Base-by-base conservation (phyloP, 352 stramenopile species). In the Halophytophthora batemanensis region DNA sequence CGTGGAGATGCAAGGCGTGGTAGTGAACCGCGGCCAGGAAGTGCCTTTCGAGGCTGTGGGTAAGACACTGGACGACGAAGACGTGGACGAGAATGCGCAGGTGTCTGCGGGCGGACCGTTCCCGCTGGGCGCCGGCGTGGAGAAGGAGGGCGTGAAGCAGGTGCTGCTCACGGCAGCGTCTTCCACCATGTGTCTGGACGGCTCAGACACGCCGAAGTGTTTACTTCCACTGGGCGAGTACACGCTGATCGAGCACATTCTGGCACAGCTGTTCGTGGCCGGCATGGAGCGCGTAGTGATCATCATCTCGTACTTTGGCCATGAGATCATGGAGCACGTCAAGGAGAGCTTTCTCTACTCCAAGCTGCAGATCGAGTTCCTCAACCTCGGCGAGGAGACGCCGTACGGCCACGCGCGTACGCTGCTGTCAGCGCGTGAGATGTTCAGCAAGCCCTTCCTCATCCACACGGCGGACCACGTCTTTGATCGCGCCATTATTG, bases 391-490 rank as follows among this genome's bases (percentile, higher is more conserved):
- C 33, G 75, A 90, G 46, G 75, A 88, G 50, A 88, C 80, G 46
- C 67, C 69, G 14, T 87, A 90, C 48, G 77, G 78, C 29, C 75
- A 91, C 56, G 74, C 83, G 49, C 77, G 81, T 25, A 87, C 83
- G 43, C 43, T 93, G 34, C 60, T 93, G 18, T 85, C 83, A 12
- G 83, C 81, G 21, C 70, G 81, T 40, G 69, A 89, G 38, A 85
- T 91, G 72, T 93, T 93, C 51, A 59, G 65, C 1, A 77, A 82
- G n/a, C 79, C 77, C 6, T 94, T 94, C 54, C 58, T 94, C 36
- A 92, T 94, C 55, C 83, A 94, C 64, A 91, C 83, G 45, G 77
- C 83, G 3, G 81, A 94, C 51, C 83, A 91, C 58, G 79, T 94
- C 53, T 91, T 94, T 44, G 81, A 94, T 63, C 76, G 84, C 50